These are phyloP conservation scores for Lasiosphaeria ovina DNA, from an alignment of 495 filamentous ascomycete genomes.

Conservation along the genomic window DNA sequence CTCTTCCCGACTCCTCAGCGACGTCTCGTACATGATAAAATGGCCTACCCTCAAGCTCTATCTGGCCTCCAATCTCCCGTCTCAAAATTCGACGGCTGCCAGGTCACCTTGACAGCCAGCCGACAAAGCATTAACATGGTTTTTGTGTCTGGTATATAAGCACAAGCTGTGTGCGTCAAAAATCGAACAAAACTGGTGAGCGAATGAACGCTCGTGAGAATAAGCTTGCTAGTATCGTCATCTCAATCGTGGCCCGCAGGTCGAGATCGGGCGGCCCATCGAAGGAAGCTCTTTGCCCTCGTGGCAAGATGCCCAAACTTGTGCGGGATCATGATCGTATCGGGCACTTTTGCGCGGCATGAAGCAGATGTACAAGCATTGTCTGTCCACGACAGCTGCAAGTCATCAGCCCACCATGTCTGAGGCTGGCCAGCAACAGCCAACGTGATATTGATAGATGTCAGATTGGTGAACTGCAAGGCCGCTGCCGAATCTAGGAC, in stretches of 20 bases:
- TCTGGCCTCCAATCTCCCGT: constrained; percentile 20
- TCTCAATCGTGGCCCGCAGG: background rate
- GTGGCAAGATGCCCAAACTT: background rate
- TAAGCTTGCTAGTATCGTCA: background rate
- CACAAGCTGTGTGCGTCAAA: constrained; percentile 10
- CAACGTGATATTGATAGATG: constrained; percentile 36
- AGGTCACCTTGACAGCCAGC: constrained; percentile 6
- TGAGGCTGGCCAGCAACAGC: constrained; percentile 27
- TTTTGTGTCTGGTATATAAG: constrained; percentile 18
- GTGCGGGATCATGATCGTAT: constrained; percentile 23
- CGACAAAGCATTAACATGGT: constrained; percentile 27
- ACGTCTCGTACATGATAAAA: constrained; percentile 21
- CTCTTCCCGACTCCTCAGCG: constrained; percentile 16
- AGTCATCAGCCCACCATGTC: constrained; percentile 45
- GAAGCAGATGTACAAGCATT: constrained; percentile 37
- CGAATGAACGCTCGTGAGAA: constrained; percentile 1
- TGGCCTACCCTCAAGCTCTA: constrained; percentile 21
- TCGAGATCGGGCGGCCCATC: constrained; percentile 23
- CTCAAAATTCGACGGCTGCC: constrained; percentile 17
- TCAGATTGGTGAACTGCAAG: constrained; percentile 35
- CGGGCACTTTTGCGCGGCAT: constrained; percentile 38
- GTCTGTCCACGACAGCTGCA: constrained; percentile 43
- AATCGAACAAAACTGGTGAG: constrained; percentile 20
- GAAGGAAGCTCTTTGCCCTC: constrained; percentile 15
- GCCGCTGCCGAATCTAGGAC: constrained; percentile 24